Percentiles rank a stretch among this genome's conserved stretches.
Conservation (phyloP, 2,329 filamentous ascomycete species). For the Fusarium torreyae region DNA sequence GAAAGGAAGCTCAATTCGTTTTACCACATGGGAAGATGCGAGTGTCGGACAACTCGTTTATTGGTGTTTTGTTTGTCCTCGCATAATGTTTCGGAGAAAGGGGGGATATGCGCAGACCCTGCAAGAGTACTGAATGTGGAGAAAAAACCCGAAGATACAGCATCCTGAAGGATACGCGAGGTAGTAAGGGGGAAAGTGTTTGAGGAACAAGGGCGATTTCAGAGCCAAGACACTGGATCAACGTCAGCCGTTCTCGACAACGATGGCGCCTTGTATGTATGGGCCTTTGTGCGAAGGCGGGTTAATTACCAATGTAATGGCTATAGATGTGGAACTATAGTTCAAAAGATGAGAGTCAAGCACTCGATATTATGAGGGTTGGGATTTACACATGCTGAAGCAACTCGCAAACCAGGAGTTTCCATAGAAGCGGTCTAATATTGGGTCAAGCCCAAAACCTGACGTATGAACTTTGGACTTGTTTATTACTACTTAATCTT, state of each 20-base stretch:
- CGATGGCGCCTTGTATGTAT: conserved; percentile 4
- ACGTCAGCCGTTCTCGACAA: conserved; percentile 1
- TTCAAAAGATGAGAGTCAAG: conserved; percentile 12
- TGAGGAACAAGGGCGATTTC: background rate
- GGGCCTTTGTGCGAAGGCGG: background rate
- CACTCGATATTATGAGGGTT: conserved; percentile 9
- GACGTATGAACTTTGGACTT: conserved; percentile 3
- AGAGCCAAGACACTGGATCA: background rate
- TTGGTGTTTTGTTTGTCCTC: conserved; percentile 9
- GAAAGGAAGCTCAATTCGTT: conserved; percentile 4
- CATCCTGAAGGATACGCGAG: background rate
- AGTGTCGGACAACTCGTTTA: conserved; percentile 5
- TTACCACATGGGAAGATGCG: conserved; percentile 1
- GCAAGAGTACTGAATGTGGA: conserved; percentile 1
- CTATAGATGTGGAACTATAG: conserved; percentile 26
- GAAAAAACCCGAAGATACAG: conserved; percentile 3
- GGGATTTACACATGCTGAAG: conserved; percentile 1
- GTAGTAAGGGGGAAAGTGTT: conserved; percentile 8
- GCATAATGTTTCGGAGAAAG: background rate
- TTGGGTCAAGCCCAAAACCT: background rate
- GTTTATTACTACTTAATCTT: background rate
- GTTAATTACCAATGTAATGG: conserved; percentile 12
- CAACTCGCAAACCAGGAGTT: background rate
- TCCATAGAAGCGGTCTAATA: background rate
- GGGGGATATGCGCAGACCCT: background rate